Evolutionary conservation across 345 rosid species (phyloP), one percentile per base, ranked within the genome.

Genomic region (Streptanthus diversifolius): DNA sequence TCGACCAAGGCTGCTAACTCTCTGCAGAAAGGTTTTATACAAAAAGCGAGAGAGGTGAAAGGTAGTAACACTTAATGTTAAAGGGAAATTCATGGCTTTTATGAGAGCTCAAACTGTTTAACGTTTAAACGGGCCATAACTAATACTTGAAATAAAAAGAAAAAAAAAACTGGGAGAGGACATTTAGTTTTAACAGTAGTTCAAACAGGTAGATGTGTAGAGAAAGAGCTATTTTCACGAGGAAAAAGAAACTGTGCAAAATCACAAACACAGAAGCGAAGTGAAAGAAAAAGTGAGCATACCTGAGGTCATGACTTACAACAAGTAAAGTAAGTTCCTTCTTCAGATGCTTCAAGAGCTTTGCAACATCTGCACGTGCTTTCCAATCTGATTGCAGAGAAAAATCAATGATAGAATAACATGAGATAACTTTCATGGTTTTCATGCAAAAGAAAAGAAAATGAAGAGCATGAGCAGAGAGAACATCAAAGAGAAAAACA

Each of bases 241-340:
- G n/a, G 56, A 30, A 48, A 66, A 45, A 64, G 14, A 55, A 63
- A 15, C 22, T 33, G 71, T 32, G 55, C 8, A 52, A 41, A 32
- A 72, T 35, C 52, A 74, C 30, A 56, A 47, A 66, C 68, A 49
- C 13, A 66, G 70, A 74, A 59, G 60, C 75, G n/a, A 29, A 45
- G 40, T 30, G 52, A 27, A 37, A 13, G 15, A 21, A 63, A 62
- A 60, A 35, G 3, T 32, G 62, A 41, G 76, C 89, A 81, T 79
- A 93, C 97, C 84, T 91, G 77, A 91, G 87, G 80, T 91, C 96
- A 78, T 91, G 96, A 83, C 98, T 91, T 41, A 91, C 97, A 68
- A 91, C 95, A 64, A 93, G 90, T 58, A 91, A 72, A 17, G 90
- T 88, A 53, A 93, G 80, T 79, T 89, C 87, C 83, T 86, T 85